Conservation (phyloP, 441 rosid species). For the Gossypium davidsonii region DNA sequence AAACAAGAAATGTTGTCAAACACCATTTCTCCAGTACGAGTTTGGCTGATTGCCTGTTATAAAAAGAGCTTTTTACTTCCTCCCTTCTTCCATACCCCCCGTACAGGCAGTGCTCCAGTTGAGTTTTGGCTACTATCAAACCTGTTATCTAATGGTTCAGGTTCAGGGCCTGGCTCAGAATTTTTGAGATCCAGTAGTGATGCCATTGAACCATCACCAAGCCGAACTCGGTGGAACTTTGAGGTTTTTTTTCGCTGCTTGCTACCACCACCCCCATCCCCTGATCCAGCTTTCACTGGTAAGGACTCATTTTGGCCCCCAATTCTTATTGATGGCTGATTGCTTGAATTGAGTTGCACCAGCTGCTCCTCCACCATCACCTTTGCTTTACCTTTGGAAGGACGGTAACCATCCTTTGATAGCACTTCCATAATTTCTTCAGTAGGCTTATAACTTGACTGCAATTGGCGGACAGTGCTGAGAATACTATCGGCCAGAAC, state of each 20-base stretch:
- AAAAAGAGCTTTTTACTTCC: conserved; percentile 59
- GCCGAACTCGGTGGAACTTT: conserved; percentile 62
- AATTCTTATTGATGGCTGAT: conserved; percentile 6
- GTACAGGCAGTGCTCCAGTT: conserved; percentile 39
- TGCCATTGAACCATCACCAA: conserved; percentile 80
- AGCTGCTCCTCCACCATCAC: conserved; percentile 29
- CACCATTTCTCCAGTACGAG: not conserved
- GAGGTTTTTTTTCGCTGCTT: conserved; percentile 73
- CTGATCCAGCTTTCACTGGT: conserved; percentile 25
- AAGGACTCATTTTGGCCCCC: conserved; percentile 23
- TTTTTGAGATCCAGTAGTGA: conserved; percentile 39
- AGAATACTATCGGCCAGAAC: conserved; percentile 50
- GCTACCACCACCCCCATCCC: conserved; percentile 35
- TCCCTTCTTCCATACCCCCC: conserved; percentile 74
- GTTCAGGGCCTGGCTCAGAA: conserved; percentile 38
- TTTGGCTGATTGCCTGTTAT: conserved; percentile 8
- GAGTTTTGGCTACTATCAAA: conserved; percentile 23
- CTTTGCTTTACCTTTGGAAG: conserved; percentile 40
- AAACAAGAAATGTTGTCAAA: not conserved
- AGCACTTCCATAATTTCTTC: conserved; percentile 47
- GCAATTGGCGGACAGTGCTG: conserved; percentile 54
- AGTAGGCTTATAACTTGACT: conserved; percentile 36
- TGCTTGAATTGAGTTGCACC: conserved; percentile 14
- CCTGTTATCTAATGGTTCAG: conserved; percentile 17
- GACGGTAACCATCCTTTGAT: conserved; percentile 59